Evolutionary conservation across 2,329 filamentous ascomycete genomes (phyloP).

Genomic region (Neonectria faginata): DNA sequence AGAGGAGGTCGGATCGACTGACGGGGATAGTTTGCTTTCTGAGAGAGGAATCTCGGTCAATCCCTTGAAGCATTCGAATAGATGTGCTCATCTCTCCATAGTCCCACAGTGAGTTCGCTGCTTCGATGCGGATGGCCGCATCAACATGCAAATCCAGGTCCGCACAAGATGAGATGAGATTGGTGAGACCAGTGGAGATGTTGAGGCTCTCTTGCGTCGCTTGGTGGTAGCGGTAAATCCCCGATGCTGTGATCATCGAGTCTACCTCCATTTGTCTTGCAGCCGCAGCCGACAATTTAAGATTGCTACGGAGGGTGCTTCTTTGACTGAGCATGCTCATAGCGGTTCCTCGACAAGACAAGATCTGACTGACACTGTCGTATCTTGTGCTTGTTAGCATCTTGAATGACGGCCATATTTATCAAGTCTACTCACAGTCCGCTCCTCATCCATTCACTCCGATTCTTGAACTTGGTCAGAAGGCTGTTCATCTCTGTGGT

Average conservation of each 20-base stretch:
- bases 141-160: slow-evolving; percentile 81
- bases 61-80: slow-evolving; percentile 85
- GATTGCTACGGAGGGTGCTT: slow-evolving; percentile 68
- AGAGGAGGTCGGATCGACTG: slow-evolving; percentile 82
- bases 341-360: slow-evolving; percentile 85
- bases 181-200: slow-evolving; percentile 83
- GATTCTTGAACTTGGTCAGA: slow-evolving; percentile 71
- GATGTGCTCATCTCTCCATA: slow-evolving; percentile 91
- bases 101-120: slow-evolving; percentile 92
- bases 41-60: slow-evolving; percentile 70
- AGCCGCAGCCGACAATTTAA: slow-evolving; percentile 71
- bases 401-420: neutral
- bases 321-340: slow-evolving; percentile 83
- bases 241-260: slow-evolving; percentile 79
- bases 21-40: slow-evolving; percentile 78
- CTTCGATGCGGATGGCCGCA: slow-evolving; percentile 81
- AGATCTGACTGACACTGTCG: slow-evolving; percentile 80
- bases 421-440: slow-evolving; percentile 70
- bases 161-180: slow-evolving; percentile 77
- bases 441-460: slow-evolving; percentile 83
- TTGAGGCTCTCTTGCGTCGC: slow-evolving; percentile 89
- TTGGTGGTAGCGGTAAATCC: slow-evolving; percentile 81
- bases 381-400: slow-evolving; percentile 62
- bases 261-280: slow-evolving; percentile 80
- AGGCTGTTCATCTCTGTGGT: slow-evolving; percentile 70